These are phyloP conservation scores for Rhizodiscina lignyota DNA, from an alignment of 495 filamentous ascomycete species.

Conservation along the genomic window DNA sequence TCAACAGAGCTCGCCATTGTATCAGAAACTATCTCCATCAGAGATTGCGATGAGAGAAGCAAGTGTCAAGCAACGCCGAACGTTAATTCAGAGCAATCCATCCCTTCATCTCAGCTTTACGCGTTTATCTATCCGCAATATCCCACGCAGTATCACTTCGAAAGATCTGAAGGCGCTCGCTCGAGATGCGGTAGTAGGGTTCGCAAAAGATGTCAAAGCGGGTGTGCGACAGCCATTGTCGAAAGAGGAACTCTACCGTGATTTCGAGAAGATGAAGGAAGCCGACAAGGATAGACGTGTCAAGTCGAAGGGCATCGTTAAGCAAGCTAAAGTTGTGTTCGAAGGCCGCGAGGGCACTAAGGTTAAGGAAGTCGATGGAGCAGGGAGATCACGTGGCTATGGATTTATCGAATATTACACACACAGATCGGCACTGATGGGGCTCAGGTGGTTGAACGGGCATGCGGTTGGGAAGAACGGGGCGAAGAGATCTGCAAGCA, in stretches of 20 bases:
- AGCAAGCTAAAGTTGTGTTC: conserved; percentile 86
- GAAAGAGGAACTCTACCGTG: conserved; percentile 68
- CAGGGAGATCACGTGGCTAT: conserved; percentile 76
- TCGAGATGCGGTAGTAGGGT: conserved; percentile 77
- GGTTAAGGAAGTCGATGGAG: conserved; percentile 52
- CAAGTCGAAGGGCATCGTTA: conserved; percentile 85
- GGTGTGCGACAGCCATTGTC: conserved; percentile 58
- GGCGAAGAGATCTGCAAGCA: conserved; percentile 17
- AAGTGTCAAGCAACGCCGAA: conserved; percentile 74
- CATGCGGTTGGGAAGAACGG: conserved; percentile 36
- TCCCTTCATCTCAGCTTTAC: conserved; percentile 79
- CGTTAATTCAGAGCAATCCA: conserved; percentile 78
- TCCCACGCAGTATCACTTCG: conserved; percentile 66
- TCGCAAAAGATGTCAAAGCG: conserved; percentile 74
- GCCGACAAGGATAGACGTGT: conserved; percentile 60
- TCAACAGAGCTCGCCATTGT: conserved; percentile 49
- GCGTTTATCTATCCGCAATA: conserved; percentile 83
- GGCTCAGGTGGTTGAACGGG: conserved; percentile 82
- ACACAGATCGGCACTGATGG: conserved; percentile 91
- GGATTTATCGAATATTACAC: conserved; percentile 96
- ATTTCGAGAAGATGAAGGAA: conserved; percentile 53
- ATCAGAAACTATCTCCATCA: conserved; percentile 54
- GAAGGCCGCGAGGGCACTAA: conserved; percentile 72
- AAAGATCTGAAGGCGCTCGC: conserved; percentile 88
- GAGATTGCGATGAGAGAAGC: conserved; percentile 81